Percentiles rank a stretch among this genome's conserved stretches.
Conservation (phyloP, 257 asterid species). For the Ligustrum vulgare region DNA sequence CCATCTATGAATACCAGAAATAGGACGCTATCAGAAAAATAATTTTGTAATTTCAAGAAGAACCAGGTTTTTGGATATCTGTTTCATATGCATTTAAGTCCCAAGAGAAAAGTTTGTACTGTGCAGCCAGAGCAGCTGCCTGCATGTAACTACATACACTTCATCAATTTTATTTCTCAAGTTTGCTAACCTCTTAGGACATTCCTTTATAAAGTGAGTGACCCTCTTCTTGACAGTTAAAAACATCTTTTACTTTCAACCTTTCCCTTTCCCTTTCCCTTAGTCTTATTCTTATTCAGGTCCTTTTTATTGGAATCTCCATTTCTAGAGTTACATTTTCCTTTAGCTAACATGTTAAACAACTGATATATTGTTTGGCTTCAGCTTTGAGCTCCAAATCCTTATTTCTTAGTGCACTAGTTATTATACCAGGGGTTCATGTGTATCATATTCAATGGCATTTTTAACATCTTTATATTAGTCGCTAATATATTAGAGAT, state of each 20-base stretch:
- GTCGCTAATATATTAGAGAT: not conserved
- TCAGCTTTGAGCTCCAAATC: not conserved
- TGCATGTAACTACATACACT: not conserved
- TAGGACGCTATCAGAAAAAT: not conserved
- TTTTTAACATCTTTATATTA: not conserved
- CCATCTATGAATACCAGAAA: conserved; percentile 8
- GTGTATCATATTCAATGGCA: not conserved
- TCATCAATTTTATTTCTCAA: not conserved
- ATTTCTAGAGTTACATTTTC: not conserved
- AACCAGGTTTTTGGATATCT: not conserved
- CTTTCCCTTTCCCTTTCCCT: not conserved
- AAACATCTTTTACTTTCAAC: not conserved
- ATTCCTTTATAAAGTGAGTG: not conserved
- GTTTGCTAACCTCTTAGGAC: not conserved
- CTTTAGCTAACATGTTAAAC: not conserved
- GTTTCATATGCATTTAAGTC: not conserved
- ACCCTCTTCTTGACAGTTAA: not conserved
- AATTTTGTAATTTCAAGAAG: conserved; percentile 13
- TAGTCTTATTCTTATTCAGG: not conserved
- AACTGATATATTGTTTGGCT: not conserved
- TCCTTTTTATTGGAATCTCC: not conserved
- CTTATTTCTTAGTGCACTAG: not conserved
- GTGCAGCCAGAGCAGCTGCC: not conserved
- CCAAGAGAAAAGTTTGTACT: not conserved
- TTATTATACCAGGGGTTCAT: not conserved